phyloP scores from a whole-genome alignment of 1,284 basidiomycete genomes.

The Cutaneotrichosporon sp. region DNA sequence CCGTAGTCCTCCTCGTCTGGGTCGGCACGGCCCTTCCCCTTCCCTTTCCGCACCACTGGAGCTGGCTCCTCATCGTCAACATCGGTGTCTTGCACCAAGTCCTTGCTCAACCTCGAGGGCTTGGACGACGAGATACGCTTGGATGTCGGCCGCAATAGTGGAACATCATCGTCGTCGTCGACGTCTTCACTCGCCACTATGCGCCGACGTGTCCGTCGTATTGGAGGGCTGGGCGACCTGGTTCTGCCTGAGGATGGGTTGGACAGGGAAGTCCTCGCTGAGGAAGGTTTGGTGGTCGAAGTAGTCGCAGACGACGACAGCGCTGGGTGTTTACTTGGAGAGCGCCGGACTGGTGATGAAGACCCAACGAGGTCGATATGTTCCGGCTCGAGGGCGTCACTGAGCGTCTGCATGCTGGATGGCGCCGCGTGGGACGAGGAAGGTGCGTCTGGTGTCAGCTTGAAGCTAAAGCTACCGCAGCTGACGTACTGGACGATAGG shows the following conservation, averaged over 20 bases:
- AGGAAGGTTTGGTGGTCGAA: neutral
- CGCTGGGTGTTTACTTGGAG: neutral
- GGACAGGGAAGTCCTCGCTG: neutral
- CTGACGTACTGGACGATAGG: neutral
- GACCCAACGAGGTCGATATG: constrained; percentile 12
- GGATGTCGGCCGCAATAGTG: neutral
- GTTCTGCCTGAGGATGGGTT: neutral
- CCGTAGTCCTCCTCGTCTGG: neutral
- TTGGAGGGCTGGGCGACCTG: neutral
- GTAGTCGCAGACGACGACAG: neutral
- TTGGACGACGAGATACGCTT: neutral
- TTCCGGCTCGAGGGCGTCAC: constrained; percentile 9
- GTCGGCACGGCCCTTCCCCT: constrained; percentile 5
- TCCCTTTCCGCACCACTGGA: neutral
- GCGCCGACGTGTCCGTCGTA: neutral
- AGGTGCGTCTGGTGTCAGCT: neutral
- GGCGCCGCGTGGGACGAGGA: neutral
- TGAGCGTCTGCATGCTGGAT: neutral
- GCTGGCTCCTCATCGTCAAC: neutral
- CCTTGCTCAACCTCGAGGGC: neutral
- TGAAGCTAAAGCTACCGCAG: neutral
- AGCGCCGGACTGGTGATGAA: constrained; percentile 5
- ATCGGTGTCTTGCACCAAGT: neutral
- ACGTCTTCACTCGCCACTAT: constrained; percentile 1
- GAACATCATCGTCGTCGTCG: constrained; percentile 10